A percentile compares a stretch with the other conserved stretches of the same genome.
Conservation (phyloP, 371 early-diverging fungal genomes). For the Mortierella sp. region DNA sequence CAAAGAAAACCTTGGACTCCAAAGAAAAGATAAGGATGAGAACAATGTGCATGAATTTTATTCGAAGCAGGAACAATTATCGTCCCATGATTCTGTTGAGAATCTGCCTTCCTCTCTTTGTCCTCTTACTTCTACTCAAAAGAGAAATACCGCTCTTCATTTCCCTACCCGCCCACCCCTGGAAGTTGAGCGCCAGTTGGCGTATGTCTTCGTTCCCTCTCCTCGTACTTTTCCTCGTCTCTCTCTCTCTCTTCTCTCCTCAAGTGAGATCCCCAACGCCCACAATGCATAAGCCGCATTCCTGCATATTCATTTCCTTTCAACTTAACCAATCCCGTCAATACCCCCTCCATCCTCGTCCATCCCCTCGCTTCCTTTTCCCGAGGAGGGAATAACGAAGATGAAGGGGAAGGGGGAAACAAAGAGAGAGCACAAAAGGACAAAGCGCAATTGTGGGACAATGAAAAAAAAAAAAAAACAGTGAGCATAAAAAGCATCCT, state of each 20-base stretch:
- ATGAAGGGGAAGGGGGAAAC: neutral
- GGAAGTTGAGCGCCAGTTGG: neutral
- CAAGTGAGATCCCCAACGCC: constrained; percentile 4
- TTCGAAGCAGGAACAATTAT: neutral
- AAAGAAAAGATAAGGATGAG: too few relatives aligned
- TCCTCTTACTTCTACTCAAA: neutral
- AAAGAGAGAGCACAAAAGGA: neutral
- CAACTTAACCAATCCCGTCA: neutral
- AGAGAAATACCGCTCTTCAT: neutral
- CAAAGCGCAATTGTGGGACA: neutral
- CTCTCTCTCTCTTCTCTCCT: neutral
- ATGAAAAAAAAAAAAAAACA: neutral
- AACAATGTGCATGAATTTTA: neutral
- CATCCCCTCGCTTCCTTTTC: neutral
- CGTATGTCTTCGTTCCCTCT: too few relatives aligned
- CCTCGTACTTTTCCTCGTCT: neutral
- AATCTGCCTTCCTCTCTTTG: neutral
- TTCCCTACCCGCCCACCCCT: neutral
- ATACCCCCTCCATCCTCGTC: neutral
- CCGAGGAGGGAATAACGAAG: neutral
- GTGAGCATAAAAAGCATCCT: neutral
- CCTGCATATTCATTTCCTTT: neutral
- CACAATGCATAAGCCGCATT: neutral
- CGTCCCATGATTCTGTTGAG: neutral
- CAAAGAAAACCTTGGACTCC: too few relatives aligned